Evolutionary conservation across 164 flowering plant genomes (phyloP), one percentile per base, ranked within the genome.

Genomic region (Malania oleifera): DNA sequence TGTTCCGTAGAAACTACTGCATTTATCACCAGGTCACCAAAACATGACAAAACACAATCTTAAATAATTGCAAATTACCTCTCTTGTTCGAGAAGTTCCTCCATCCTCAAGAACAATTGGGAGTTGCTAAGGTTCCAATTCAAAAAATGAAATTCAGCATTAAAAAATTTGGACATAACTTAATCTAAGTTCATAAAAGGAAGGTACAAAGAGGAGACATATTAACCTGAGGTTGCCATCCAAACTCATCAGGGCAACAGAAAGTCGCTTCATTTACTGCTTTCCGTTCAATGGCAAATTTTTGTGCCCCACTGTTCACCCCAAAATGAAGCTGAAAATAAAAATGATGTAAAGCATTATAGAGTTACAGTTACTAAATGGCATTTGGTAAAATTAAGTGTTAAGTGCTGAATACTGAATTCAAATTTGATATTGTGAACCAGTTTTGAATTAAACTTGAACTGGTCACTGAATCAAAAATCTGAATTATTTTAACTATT

Each of bases 251-350:
- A 7, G 85, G 80, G 64, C 83, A 83, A 53, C 76, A 60, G 66
- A 83, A 83, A 60, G 79, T 79, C 35, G 88, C 88, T 70, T 83
- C 88, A 67, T 83, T 83, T 17, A 74, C 69, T 18, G 88, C 88
- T 39, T 71, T 82, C 27, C 29, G 63, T 62, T 83, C 88, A 51
- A 83, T 68, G 49, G 83, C 75, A 71, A 80, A 78, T 52, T 52
- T 77, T 20, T 1, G 6, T 19, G 83, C 70, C 23, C 79, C 80
- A 54, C 73, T 65, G 59, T 80, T 65, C 14, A 75, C 79, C 50
- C 88, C 88, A 25, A 83, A 65, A 55, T 83, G 88, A 64, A 83
- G 77, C 88, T 83, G 63, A 54, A 49, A 2, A 49, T 2, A 51
- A 56, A n/a, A 69, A 65, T 15, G 54, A 43, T 38, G 68, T 11